Evolutionary conservation across 2,329 filamentous ascomycete genomes (phyloP).

Genomic region (Fusarium duplospermum): DNA sequence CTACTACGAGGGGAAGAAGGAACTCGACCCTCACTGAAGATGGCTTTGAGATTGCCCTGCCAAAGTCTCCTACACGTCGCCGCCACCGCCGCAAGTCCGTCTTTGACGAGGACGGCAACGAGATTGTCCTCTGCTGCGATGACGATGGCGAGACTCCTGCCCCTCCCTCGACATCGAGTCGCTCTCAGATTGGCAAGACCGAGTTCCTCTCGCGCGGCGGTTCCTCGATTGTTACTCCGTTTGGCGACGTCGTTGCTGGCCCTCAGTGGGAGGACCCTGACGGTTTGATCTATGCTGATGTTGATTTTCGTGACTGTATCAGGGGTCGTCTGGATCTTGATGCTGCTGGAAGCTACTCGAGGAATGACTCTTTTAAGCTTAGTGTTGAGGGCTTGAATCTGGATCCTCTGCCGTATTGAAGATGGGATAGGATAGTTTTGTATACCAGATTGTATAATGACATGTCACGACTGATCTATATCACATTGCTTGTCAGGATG

Average conservation of each 20-base stretch:
- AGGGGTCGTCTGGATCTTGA: slow-evolving; percentile 85
- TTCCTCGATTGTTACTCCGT: slow-evolving; percentile 82
- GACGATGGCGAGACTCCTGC: slow-evolving; percentile 33
- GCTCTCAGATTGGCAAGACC: slow-evolving; percentile 28
- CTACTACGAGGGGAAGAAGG: slow-evolving; percentile 16
- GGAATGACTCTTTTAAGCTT: slow-evolving; percentile 73
- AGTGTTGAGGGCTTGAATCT: slow-evolving; percentile 69
- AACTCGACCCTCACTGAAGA: slow-evolving; percentile 59
- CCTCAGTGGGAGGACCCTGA: slow-evolving; percentile 86
- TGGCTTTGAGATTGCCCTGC: slow-evolving; percentile 60
- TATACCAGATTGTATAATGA: slow-evolving; percentile 29
- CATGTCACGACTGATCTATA: neutral
- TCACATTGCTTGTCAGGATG: neutral
- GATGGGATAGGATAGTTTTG: neutral
- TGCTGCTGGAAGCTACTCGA: slow-evolving; percentile 85
- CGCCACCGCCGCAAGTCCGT: slow-evolving; percentile 54
- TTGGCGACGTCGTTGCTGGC: slow-evolving; percentile 82
- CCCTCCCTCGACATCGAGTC: slow-evolving; percentile 12
- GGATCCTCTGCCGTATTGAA: slow-evolving; percentile 65
- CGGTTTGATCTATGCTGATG: slow-evolving; percentile 75
- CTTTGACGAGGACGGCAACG: slow-evolving; percentile 65
- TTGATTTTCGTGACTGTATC: slow-evolving; percentile 90
- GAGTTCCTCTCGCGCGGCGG: slow-evolving; percentile 78
- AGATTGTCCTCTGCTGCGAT: slow-evolving; percentile 60
- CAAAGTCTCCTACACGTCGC: slow-evolving; percentile 42